These are phyloP conservation scores for Myrica gale DNA, from an alignment of 306 rosid genomes.

Conservation along the genomic window DNA sequence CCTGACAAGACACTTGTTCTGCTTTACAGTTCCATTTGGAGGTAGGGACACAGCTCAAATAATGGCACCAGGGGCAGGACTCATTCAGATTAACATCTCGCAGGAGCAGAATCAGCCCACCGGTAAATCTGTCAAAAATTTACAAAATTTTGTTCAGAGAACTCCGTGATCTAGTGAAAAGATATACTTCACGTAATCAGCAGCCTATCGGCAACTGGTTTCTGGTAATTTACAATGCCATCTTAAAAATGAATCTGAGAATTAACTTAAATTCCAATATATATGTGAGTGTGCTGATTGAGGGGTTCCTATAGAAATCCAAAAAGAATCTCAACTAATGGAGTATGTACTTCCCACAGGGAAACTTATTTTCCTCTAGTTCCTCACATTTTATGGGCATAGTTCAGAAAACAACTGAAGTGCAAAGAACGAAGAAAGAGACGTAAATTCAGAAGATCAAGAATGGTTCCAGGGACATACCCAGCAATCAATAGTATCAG, in stretches of 20 bases:
- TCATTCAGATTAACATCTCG: conserved; percentile 54
- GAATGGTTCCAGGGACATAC: conserved; percentile 36
- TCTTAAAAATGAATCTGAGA: not conserved
- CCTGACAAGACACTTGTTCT: conserved; percentile 46
- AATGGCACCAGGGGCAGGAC: conserved; percentile 73
- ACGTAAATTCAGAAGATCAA: conserved; percentile 2
- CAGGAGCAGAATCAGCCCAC: conserved; percentile 56
- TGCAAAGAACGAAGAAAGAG: not conserved
- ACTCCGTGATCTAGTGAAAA: not conserved
- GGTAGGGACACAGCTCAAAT: conserved; percentile 67
- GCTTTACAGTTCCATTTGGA: conserved; percentile 65
- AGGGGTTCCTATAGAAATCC: not conserved
- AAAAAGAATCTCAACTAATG: conserved; percentile 1
- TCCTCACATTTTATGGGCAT: conserved; percentile 1
- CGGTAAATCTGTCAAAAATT: conserved; percentile 45
- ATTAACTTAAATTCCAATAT: conserved; percentile 1
- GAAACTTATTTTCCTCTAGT: conserved; percentile 6
- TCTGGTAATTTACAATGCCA: not conserved
- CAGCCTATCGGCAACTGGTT: too few relatives aligned
- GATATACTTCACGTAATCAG: not conserved
- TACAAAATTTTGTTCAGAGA: conserved; percentile 21
- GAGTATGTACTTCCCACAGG: not conserved
- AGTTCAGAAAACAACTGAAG: conserved; percentile 19
- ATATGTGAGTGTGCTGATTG: conserved; percentile 12
- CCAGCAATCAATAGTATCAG: conserved; percentile 48